Percentiles rank a stretch among this genome's conserved stretches.
phyloP scores from a whole-genome alignment of 129 eudicot genomes.

The Escallonia rubra region DNA sequence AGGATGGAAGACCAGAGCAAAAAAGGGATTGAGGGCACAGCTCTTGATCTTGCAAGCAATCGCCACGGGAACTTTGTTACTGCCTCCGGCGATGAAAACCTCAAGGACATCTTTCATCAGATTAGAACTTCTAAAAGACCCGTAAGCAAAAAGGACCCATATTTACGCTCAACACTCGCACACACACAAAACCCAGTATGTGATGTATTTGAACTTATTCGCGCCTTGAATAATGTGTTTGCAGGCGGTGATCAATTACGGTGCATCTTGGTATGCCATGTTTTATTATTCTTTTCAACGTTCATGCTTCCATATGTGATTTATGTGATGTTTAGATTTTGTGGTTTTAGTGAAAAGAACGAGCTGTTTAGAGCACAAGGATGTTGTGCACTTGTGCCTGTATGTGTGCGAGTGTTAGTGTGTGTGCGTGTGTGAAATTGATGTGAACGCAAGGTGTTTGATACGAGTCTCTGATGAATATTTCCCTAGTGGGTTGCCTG shows the following conservation, averaged over 20 bases:
- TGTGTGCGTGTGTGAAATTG: background rate
- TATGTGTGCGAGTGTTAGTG: background rate
- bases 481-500: background rate
- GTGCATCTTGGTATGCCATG: conserved; percentile 69
- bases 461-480: conserved; percentile 26
- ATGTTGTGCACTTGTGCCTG: too few species aligned
- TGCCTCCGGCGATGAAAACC: conserved; percentile 57
- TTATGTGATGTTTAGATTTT: too few species aligned
- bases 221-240: background rate
- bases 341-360: too few species aligned
- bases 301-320: background rate
- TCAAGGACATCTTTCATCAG: conserved; percentile 51
- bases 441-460: conserved; percentile 41
- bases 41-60: background rate
- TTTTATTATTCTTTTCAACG: background rate
- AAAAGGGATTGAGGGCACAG: background rate
- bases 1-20: too few species aligned
- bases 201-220: background rate
- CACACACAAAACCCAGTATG: background rate
- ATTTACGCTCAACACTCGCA: background rate
- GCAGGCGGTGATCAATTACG: conserved; percentile 84
- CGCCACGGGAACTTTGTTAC: conserved; percentile 31
- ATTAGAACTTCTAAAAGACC: conserved; percentile 64
- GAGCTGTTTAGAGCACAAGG: too few species aligned
- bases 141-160: conserved; percentile 20